A percentile compares a stretch with the other conserved stretches of the same genome.
Conservation (phyloP, 495 filamentous ascomycete genomes). For the Apiosordaria backusii region DNA sequence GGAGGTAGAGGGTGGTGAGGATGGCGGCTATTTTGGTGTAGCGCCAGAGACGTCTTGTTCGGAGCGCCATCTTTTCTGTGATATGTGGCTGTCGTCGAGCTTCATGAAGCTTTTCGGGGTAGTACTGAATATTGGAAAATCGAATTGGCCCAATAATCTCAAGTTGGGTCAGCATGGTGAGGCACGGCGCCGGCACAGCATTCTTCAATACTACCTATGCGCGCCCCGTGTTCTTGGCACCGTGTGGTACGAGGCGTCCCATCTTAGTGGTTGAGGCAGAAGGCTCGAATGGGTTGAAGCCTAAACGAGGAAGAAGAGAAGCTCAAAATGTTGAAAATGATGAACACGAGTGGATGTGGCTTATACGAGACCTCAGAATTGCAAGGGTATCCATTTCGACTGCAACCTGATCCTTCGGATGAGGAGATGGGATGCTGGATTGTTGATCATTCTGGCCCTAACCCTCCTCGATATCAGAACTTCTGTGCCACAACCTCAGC, state of each 20-base stretch:
- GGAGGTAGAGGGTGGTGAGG: constrained; percentile 12
- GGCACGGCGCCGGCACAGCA: background rate
- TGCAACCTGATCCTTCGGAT: background rate
- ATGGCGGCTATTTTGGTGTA: constrained; percentile 9
- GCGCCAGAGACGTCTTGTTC: constrained; percentile 14
- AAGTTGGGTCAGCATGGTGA: background rate
- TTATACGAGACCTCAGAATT: background rate
- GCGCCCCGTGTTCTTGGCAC: background rate
- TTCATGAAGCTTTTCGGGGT: background rate
- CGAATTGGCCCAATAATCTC: background rate
- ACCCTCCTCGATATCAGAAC: background rate
- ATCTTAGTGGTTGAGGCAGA: background rate
- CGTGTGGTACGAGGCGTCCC: background rate
- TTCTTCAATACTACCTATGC: background rate
- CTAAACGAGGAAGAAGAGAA: background rate
- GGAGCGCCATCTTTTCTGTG: constrained; percentile 3
- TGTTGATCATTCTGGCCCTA: background rate
- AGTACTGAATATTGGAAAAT: background rate
- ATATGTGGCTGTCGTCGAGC: background rate
- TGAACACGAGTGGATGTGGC: background rate
- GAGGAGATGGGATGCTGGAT: background rate
- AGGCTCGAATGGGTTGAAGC: background rate
- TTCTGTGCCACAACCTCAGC: background rate
- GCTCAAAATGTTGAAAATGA: background rate
- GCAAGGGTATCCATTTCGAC: background rate